A percentile compares a stretch with the other conserved stretches of the same genome.
phyloP scores from a whole-genome alignment of 495 filamentous ascomycete genomes.

The Penicillium lividum region DNA sequence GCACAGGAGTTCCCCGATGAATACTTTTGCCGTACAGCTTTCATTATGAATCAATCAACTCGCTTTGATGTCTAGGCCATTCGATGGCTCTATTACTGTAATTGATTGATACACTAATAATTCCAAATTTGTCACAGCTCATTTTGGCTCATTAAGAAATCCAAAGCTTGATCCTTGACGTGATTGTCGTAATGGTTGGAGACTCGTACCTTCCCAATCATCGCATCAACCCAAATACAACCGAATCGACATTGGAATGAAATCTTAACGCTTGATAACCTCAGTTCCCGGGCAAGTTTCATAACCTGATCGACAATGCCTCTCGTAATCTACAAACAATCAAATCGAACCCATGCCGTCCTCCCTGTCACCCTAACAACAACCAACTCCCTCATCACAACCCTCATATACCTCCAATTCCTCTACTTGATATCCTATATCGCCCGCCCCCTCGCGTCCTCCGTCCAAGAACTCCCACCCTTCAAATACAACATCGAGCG shows the following conservation, averaged over 20 bases:
- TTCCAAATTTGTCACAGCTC: no score
- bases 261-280: background rate
- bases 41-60: no score
- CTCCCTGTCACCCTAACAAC: conserved; percentile 20
- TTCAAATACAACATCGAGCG: conserved; percentile 13
- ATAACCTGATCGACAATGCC: conserved; percentile 10
- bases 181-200: background rate
- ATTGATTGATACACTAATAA: no score
- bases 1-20: no score
- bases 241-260: background rate
- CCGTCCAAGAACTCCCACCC: conserved; percentile 14
- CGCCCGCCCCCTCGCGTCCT: conserved; percentile 16
- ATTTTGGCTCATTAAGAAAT: background rate
- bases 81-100: no score
- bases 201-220: background rate
- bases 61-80: no score
- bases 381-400: conserved; percentile 16
- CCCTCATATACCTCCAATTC: conserved; percentile 23
- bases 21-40: no score
- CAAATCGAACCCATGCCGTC: conserved; percentile 7
- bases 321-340: background rate
- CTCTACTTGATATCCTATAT: conserved; percentile 24
- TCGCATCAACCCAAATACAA: background rate
- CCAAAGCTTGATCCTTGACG: background rate
- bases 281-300: background rate